Evolutionary conservation across 106 monocot species (phyloP).

Genomic region (Platanthera guangdongensis): DNA sequence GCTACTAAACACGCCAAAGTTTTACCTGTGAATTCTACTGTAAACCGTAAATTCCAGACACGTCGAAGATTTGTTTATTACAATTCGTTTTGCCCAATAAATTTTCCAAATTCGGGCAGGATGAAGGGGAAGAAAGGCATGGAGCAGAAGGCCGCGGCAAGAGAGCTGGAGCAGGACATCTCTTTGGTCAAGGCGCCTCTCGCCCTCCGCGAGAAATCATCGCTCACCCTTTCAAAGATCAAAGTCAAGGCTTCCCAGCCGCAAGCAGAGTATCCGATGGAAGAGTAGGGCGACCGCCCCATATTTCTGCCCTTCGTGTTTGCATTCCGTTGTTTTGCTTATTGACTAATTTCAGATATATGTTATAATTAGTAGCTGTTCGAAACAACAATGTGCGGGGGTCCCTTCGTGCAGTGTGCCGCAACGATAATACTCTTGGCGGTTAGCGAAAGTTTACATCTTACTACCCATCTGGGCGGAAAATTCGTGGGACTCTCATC

Average conservation of each 20-base stretch:
- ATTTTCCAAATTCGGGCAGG: slow-evolving; percentile 15
- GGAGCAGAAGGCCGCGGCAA: slow-evolving; percentile 21
- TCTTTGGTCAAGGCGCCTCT: slow-evolving; percentile 43
- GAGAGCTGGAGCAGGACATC: slow-evolving; percentile 61
- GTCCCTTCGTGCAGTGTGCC: too few species aligned
- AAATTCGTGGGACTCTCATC: neutral
- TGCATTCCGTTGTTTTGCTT: neutral
- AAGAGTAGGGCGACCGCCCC: slow-evolving; percentile 25
- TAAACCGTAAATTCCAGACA: too few species aligned
- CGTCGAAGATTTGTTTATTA: too few species aligned
- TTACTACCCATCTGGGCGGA: neutral
- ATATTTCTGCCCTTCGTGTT: neutral
- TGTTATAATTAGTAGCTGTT: too few species aligned
- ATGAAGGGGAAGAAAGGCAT: slow-evolving; percentile 46
- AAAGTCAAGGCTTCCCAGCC: slow-evolving; percentile 46
- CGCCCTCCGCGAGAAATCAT: slow-evolving; percentile 29
- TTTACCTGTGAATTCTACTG: too few species aligned
- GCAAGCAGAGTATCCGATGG: slow-evolving; percentile 34
- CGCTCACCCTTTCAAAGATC: slow-evolving; percentile 44
- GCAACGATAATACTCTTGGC: too few species aligned
- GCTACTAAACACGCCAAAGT: too few species aligned
- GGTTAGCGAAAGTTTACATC: neutral
- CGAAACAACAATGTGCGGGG: too few species aligned
- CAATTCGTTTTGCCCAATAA: neutral
- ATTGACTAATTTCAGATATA: neutral